Percentiles rank a stretch among this genome's conserved stretches.
Evolutionary conservation across 768 basidiomycete genomes (phyloP).

Genomic region (Russula earlei): DNA sequence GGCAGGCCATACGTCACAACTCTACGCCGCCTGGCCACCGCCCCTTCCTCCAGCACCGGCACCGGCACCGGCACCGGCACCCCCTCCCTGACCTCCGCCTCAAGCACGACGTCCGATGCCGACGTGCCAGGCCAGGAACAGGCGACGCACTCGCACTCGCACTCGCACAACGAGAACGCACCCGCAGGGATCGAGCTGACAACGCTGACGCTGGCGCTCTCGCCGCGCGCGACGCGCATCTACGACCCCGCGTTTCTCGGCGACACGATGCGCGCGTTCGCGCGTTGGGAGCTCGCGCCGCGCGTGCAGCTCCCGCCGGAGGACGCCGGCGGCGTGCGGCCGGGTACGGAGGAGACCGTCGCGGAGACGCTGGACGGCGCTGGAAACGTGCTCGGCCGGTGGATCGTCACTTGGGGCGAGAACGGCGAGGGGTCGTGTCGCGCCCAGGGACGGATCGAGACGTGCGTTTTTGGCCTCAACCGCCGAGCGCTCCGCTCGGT

Average conservation of each 20-base stretch:
- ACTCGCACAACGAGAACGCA: slow-evolving; percentile 19
- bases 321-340: slow-evolving; percentile 29
- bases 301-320: slow-evolving; percentile 37
- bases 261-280: slow-evolving; percentile 57
- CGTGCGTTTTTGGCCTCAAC: too few species aligned
- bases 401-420: slow-evolving; percentile 71
- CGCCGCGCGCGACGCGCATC: slow-evolving; percentile 55
- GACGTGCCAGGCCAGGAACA: too few species aligned
- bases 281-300: slow-evolving; percentile 70
- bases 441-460: slow-evolving; percentile 50
- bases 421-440: slow-evolving; percentile 55
- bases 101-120: slow-evolving; percentile 13
- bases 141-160: not conserved
- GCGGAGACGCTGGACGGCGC: slow-evolving; percentile 60
- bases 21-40: slow-evolving; percentile 37
- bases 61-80: not conserved
- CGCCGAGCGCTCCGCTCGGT: too few species aligned
- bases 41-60: not conserved
- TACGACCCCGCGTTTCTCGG: slow-evolving; percentile 69
- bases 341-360: slow-evolving; percentile 63
- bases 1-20: slow-evolving; percentile 66
- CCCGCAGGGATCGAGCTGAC: slow-evolving; percentile 57
- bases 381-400: slow-evolving; percentile 58
- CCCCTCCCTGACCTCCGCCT: not conserved
- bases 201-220: slow-evolving; percentile 52